A percentile compares a stretch with the other conserved stretches of the same genome.
phyloP scores from a whole-genome alignment of 2,329 filamentous ascomycete genomes.

The Pyrenochaeta sp. region DNA sequence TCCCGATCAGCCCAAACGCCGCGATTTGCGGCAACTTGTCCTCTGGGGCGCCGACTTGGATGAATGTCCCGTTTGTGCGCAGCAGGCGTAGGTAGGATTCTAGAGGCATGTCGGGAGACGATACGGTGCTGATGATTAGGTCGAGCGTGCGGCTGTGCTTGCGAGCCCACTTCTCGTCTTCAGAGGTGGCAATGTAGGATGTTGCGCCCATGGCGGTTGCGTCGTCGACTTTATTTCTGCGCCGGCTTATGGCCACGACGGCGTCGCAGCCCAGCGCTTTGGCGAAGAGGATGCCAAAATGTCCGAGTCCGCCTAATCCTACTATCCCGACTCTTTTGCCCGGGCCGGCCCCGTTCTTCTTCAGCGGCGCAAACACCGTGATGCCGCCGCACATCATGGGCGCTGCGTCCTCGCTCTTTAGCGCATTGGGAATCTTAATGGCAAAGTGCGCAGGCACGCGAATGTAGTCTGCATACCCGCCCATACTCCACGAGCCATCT shows the following conservation, averaged over 20 bases:
- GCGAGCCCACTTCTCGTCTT: slow-evolving; percentile 65
- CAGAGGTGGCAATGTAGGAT: slow-evolving; percentile 65
- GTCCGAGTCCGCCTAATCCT: slow-evolving; percentile 77
- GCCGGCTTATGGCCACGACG: slow-evolving; percentile 71
- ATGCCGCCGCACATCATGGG: slow-evolving; percentile 82
- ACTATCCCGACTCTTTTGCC: slow-evolving; percentile 77
- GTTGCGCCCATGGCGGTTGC: slow-evolving; percentile 70
- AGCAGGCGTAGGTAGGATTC: slow-evolving; percentile 69
- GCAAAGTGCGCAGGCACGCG: slow-evolving; percentile 67
- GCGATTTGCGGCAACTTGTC: slow-evolving; percentile 62
- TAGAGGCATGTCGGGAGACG: slow-evolving; percentile 69
- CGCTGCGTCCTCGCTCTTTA: slow-evolving; percentile 63
- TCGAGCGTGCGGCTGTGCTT: slow-evolving; percentile 65
- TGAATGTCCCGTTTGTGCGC: slow-evolving; percentile 67
- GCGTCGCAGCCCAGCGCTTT: slow-evolving; percentile 74
- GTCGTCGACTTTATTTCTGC: slow-evolving; percentile 66
- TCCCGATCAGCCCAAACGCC: slow-evolving; percentile 67
- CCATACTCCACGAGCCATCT: slow-evolving; percentile 69
- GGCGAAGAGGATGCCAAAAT: slow-evolving; percentile 76
- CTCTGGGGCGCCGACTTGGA: slow-evolving; percentile 75
- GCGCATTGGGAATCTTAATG: slow-evolving; percentile 62
- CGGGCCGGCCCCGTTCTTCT: slow-evolving; percentile 71
- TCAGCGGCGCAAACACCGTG: slow-evolving; percentile 75
- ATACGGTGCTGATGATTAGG: slow-evolving; percentile 68
- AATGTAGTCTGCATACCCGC: slow-evolving; percentile 67